Base-by-base conservation (phyloP, 495 filamentous ascomycete genomes). In the Neurospora sp. region DNA sequence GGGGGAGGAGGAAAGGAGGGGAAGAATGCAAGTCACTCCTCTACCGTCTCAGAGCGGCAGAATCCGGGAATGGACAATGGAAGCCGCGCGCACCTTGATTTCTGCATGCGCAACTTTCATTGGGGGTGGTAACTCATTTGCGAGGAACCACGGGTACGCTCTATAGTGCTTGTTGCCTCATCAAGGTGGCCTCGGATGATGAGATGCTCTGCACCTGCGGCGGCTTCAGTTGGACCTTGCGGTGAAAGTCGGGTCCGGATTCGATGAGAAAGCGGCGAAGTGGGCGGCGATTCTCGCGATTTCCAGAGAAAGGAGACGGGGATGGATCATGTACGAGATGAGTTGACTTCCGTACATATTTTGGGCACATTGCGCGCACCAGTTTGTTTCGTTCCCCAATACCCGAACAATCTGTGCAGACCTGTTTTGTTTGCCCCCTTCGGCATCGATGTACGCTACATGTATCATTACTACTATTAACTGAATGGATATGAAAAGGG, bases 391-490 rank as follows among this genome's bases (percentile, higher is more conserved):
- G 54, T 66, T 66, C 54, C 54, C 3, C 54, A 8, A 35, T 66
- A 31, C 27, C 54, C 27, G 27, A 66, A 66, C 27, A 66, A 66
- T 66, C 27, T 66, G 27, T 66, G 54, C 11, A 27, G 48, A 59
- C 48, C 9, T 35, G 12, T 66, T 66, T 35, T 35, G 54, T 27
- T 66, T 66, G 54, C 12, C 54, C 54, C 54, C 6, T 66, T 35
- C 27, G 54, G 27, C 54, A 66, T 37, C 27, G 14, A 66, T 72
- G 73, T 74, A 74, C 70, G 66, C 40, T 35, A 72, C 71, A 73
- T 74, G 73, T 74, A 74, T 72, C 70, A 72, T 39, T 40, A 74
- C 70, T 46, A 39, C 37, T 39, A 69, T 27, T 35, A 66, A 66
- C 54, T 35, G 31, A 62, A 66, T 37, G 54, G 54, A 66, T 66